Base-by-base conservation (phyloP, 202 grass and related monocot species). In the Cymbopogon flexuosus region DNA sequence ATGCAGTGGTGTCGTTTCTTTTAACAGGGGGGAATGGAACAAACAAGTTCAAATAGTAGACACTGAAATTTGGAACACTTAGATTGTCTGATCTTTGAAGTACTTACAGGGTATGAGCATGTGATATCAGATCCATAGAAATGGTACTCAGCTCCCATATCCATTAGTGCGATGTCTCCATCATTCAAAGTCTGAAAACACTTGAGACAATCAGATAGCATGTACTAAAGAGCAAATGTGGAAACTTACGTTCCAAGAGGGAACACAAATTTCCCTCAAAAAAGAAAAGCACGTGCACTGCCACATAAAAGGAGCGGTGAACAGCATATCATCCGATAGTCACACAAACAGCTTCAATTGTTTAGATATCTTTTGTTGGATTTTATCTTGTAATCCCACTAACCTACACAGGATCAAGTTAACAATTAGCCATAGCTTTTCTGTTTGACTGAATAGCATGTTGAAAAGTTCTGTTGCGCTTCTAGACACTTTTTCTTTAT, bases 61-160 rank as follows among this genome's bases (percentile, higher is more conserved):
- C 14, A 64, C 0, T 76, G 37, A 60, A 62, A 61, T 76, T 66
- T 35, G 23, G 68, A 68, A 30, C 11, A 66, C 6, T 61, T 12
- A 18, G 40, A 81, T 41, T 27, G 13, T 51, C 22, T 65, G 33
- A 80, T 24, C 58, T 85, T 61, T 33, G 4, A 70, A 87, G 46
- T 73, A 86, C 95, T 93, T 79, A 98, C 95, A 63, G 95, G 95
- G 78, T 93, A 98, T 81, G 95, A 98, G 77, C 95, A 98, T 76
- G 95, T 98, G 75, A 98, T 98, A 86, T 98, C 95, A 76, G 95
- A 98, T 81, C 90, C 95, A 83, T 98, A 98, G 64, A 84, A 98
- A 76, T 84, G 60, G 65, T 94, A 98, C 78, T 98, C 95, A 80
- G 88, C 95, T 84, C 95, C 95, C 95, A 98, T 98, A 77, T 98